phyloP scores from a whole-genome alignment of 371 early-diverging fungal genomes.

The Syncephalastrum monosporum region DNA sequence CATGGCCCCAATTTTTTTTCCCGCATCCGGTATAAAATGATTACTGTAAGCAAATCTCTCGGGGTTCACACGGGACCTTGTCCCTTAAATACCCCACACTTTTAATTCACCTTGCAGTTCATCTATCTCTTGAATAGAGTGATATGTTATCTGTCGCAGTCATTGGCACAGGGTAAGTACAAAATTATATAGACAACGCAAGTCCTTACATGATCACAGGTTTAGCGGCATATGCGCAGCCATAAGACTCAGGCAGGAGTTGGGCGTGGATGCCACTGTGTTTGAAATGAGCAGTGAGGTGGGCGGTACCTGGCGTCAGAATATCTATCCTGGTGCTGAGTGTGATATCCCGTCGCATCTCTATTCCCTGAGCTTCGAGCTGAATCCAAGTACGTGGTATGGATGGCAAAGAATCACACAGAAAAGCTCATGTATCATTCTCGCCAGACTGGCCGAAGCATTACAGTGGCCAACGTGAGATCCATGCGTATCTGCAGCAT shows the following conservation, averaged over 20 bases:
- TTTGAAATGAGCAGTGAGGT: conserved; percentile 55
- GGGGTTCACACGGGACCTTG: too few species aligned
- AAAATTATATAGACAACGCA: not conserved
- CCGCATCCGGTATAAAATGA: too few species aligned
- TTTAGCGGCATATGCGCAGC: conserved; percentile 64
- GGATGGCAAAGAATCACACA: too few species aligned
- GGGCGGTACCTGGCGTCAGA: conserved; percentile 65
- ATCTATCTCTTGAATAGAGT: too few species aligned
- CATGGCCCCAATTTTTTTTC: too few species aligned
- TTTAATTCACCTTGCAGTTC: too few species aligned
- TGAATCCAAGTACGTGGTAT: conserved; percentile 35
- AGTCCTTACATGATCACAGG: conserved; percentile 20
- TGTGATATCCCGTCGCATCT: conserved; percentile 61
- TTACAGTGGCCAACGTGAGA: conserved; percentile 47
- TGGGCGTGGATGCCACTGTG: conserved; percentile 46
- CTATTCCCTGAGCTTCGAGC: conserved; percentile 51
- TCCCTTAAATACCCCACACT: too few species aligned
- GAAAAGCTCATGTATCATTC: too few species aligned
- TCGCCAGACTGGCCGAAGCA: conserved; percentile 46
- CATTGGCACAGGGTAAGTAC: conserved; percentile 27
- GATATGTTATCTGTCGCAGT: conserved; percentile 10
- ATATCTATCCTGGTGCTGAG: conserved; percentile 57
- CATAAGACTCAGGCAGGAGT: conserved; percentile 49
- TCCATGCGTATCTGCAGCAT: conserved; percentile 46
- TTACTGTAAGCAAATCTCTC: too few species aligned